phyloP scores from a whole-genome alignment of 1,284 basidiomycete species.

The Cutaneotrichosporon cyanovorans region DNA sequence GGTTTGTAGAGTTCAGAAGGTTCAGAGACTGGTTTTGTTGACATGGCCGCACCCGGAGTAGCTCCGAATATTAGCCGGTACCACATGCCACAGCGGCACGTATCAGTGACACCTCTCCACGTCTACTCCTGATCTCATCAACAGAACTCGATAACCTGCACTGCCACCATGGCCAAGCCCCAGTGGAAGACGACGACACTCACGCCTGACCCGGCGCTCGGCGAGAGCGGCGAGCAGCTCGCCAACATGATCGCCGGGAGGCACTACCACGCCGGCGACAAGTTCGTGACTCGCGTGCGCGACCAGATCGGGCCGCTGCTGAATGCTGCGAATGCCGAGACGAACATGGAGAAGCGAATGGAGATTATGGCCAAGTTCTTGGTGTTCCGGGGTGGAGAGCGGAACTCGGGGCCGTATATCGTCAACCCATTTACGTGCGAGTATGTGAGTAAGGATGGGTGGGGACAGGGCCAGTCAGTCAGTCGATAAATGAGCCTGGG shows the following conservation, averaged over 20 bases:
- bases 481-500: neutral
- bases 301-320: constrained; percentile 14
- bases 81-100: no score
- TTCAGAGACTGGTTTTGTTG: no score
- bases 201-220: neutral
- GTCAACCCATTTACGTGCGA: constrained; percentile 31
- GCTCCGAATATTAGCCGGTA: no score
- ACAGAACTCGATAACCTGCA: no score
- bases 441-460: constrained; percentile 39
- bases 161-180: neutral
- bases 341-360: constrained; percentile 19
- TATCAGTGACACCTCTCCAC: no score
- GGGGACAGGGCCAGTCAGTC: no score
- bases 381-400: constrained; percentile 5
- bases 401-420: constrained; percentile 12
- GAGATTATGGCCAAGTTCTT: constrained; percentile 21
- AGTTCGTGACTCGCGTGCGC: constrained; percentile 27
- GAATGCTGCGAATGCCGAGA: constrained; percentile 21
- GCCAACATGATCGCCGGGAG: constrained; percentile 27
- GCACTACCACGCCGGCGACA: constrained; percentile 30
- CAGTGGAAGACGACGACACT: neutral
- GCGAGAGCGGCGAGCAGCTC: neutral
- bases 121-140: no score
- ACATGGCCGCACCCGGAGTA: no score
- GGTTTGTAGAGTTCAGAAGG: no score